Conservation (phyloP, 2,329 filamentous ascomycete species). For the Diaporthe citrichinensis region DNA sequence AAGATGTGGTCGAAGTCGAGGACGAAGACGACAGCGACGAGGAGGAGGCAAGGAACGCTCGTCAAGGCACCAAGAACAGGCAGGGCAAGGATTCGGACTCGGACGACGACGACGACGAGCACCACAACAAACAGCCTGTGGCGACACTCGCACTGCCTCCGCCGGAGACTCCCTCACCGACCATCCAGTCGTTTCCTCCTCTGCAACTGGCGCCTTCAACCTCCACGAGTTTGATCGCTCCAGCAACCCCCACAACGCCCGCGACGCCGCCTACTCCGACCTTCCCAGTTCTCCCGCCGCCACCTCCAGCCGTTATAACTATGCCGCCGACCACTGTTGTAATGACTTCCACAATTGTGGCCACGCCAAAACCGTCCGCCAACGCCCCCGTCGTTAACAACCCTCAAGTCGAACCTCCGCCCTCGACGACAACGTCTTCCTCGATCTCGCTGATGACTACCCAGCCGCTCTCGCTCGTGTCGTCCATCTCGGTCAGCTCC, state of each 20-base stretch:
- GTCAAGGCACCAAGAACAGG: constrained; percentile 31
- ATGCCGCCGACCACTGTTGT: constrained; percentile 40
- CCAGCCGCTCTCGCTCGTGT: not conserved
- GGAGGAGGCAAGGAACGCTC: constrained; percentile 20
- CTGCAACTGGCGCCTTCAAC: not conserved
- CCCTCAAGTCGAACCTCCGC: constrained; percentile 1
- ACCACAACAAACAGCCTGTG: constrained; percentile 28
- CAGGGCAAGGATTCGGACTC: not conserved
- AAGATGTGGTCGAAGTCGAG: constrained; percentile 2
- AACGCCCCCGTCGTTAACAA: constrained; percentile 9
- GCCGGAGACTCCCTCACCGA: not conserved
- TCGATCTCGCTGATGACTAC: constrained; percentile 42
- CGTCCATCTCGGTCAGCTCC: constrained; percentile 18
- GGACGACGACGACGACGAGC: constrained; percentile 34
- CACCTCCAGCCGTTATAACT: constrained; percentile 14
- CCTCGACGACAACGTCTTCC: constrained; percentile 37
- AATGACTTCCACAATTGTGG: constrained; percentile 39
- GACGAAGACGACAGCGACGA: constrained; percentile 32
- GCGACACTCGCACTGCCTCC: constrained; percentile 3
- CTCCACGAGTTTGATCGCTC: constrained; percentile 7
- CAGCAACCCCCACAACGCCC: constrained; percentile 20
- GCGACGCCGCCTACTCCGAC: not conserved
- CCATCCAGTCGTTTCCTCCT: not conserved
- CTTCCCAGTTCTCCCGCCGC: not conserved
- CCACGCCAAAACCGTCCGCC: constrained; percentile 29